Evolutionary conservation across 2,329 filamentous ascomycete species (phyloP).

Genomic region (Sordariomycetes sp.): DNA sequence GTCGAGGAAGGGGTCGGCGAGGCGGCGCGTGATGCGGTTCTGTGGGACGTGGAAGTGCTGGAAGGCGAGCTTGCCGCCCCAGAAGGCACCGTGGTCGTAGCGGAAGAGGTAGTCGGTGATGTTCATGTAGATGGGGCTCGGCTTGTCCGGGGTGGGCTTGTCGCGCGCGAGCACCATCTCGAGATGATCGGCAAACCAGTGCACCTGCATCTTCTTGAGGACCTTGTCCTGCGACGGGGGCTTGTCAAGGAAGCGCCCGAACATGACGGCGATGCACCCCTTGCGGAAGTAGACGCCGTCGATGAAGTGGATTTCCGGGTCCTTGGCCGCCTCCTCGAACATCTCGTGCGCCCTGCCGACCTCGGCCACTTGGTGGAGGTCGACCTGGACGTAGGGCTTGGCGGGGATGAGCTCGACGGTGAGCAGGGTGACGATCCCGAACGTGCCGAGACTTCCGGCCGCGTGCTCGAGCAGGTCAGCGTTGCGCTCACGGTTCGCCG

Average conservation of each 20-base stretch:
- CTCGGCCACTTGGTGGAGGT: conserved; percentile 30
- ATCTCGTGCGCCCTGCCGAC: conserved; percentile 14
- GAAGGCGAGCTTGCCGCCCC: conserved; percentile 50
- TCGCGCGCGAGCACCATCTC: conserved; percentile 10
- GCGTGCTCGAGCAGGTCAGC: conserved; percentile 51
- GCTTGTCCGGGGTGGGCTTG: not conserved
- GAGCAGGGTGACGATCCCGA: conserved; percentile 51
- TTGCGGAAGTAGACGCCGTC: conserved; percentile 40
- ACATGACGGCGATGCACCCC: conserved; percentile 33
- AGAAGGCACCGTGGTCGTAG: conserved; percentile 58
- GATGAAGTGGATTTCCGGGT: not conserved
- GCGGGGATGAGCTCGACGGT: conserved; percentile 44
- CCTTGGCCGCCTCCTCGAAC: conserved; percentile 14
- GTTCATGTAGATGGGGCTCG: conserved; percentile 33
- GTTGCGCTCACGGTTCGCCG: conserved; percentile 37
- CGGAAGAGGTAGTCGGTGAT: conserved; percentile 58
- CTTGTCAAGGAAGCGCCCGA: conserved; percentile 29
- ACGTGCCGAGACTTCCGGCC: conserved; percentile 50
- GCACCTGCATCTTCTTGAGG: conserved; percentile 16
- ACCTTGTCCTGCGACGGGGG: conserved; percentile 29
- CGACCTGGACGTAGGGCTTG: conserved; percentile 40
- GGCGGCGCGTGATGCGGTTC: conserved; percentile 46
- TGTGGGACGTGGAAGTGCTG: conserved; percentile 52
- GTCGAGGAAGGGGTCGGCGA: conserved; percentile 48
- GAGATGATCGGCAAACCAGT: conserved; percentile 15